Evolutionary conservation across 1,284 basidiomycete genomes (phyloP), one percentile per base, ranked within the genome.

Genomic region (Apiotrichum gamsii): DNA sequence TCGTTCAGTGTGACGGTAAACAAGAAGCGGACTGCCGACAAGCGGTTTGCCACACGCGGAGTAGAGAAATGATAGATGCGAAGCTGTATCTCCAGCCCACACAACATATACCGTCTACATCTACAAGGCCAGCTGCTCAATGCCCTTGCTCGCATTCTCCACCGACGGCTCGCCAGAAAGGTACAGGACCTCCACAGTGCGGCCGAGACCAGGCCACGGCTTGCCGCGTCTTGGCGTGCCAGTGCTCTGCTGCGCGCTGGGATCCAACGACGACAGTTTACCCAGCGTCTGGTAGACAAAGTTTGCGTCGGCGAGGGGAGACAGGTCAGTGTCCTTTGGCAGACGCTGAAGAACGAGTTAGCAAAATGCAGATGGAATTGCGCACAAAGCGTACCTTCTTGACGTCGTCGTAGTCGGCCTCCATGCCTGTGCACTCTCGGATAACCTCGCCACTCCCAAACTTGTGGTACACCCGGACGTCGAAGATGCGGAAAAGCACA

Each of bases 401-500:
- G 39, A 98, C 82, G 13, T 78, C 78, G 30, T 84, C 82, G 60
- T 97, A 97, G 0, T 83, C 78, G 8, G 87, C 89, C 69, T 97
- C 90, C 82, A 89, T 87, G 1, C 94, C 95, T 44, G 81, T 82
- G 10, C 79, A 78, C 67, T 98, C 91, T 29, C 88, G 80, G 15
- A 96, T 78, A 32, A 97, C 69, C 34, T 77, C 70, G 39, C 57
- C 49, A 11, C 62, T 58, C 0, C 65, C 67, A 57, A 97, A 91
- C 1, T 84, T 83, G 65, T 93, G 87, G 63, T 89, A 99, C 53
- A 96, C 75, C 32, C 95, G 78, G 0, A 91, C 93, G 61, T 99
- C 95, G 60, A 82, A 84, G 31, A 84, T 80, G 33, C 95, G 80
- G 74, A 98, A 98, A 33, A 97, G 79, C 34, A 99, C 95, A 47